Evolutionary conservation across 495 filamentous ascomycete genomes (phyloP).

Genomic region (Aspergillus diversus): DNA sequence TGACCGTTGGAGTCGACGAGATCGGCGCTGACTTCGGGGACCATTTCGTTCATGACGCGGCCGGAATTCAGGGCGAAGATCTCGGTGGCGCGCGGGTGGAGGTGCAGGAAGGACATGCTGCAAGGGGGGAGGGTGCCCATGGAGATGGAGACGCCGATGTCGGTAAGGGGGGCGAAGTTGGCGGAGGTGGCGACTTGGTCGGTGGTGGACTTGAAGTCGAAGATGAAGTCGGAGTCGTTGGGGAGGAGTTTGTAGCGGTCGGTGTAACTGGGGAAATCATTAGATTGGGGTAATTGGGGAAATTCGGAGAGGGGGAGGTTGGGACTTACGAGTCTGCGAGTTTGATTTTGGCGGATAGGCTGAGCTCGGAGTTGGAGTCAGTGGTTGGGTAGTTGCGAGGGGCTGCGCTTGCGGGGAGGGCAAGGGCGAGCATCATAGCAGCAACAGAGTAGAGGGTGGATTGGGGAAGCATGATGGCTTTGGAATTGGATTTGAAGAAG

Average conservation of each 20-base stretch:
- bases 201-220: slow-evolving; percentile 40
- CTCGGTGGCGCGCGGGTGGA: slow-evolving; percentile 46
- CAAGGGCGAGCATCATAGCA: slow-evolving; percentile 15
- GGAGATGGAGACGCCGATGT: slow-evolving; percentile 27
- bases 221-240: slow-evolving; percentile 43
- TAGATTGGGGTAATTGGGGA: too few relatives aligned
- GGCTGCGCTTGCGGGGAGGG: slow-evolving; percentile 25
- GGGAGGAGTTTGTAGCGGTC: slow-evolving; percentile 44
- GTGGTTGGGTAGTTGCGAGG: slow-evolving; percentile 18
- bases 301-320: background rate
- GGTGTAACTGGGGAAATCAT: slow-evolving; percentile 28
- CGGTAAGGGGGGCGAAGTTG: slow-evolving; percentile 28
- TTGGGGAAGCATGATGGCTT: slow-evolving; percentile 21
- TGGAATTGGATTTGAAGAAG: slow-evolving; percentile 3
- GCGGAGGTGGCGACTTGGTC: slow-evolving; percentile 25
- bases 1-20: slow-evolving; percentile 24
- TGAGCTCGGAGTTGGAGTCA: slow-evolving; percentile 26
- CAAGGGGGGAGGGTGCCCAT: slow-evolving; percentile 37
- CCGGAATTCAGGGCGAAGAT: slow-evolving; percentile 45
- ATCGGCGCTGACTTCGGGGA: slow-evolving; percentile 37
- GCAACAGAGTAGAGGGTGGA: slow-evolving; percentile 20
- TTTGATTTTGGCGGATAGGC: slow-evolving; percentile 28
- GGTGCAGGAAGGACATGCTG: slow-evolving; percentile 51
- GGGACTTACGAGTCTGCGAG: slow-evolving; percentile 30
- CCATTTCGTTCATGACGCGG: slow-evolving; percentile 45